Conservation (phyloP, 495 filamentous ascomycete genomes). For the Bacidia rubella region DNA sequence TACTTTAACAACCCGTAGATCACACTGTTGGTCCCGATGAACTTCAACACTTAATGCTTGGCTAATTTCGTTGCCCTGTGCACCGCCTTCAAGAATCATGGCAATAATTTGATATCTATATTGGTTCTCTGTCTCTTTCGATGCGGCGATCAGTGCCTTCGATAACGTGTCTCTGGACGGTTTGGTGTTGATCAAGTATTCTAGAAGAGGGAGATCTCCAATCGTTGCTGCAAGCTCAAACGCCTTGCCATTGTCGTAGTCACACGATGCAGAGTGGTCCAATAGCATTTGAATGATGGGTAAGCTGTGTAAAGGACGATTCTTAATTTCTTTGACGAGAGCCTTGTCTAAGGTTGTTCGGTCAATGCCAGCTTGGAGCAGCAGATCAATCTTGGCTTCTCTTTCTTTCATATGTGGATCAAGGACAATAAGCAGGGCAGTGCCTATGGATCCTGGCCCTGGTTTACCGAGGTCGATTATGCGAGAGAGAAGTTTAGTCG, state of each 20-base stretch:
- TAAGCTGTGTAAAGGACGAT: background rate
- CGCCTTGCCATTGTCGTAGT: constrained; percentile 7
- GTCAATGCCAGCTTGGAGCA: constrained; percentile 9
- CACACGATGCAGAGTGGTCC: constrained; percentile 5
- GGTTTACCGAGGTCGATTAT: constrained; percentile 10
- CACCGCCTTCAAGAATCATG: constrained; percentile 7
- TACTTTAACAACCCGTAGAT: constrained; percentile 5
- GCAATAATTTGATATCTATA: background rate
- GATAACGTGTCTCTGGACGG: background rate
- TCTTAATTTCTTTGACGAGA: constrained; percentile 10
- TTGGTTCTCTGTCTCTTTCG: background rate
- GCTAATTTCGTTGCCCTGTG: constrained; percentile 6
- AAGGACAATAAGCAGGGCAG: constrained; percentile 1
- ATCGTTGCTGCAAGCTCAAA: constrained; percentile 8
- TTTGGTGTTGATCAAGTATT: constrained; percentile 6
- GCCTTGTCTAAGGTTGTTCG: constrained; percentile 7
- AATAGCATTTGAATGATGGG: constrained; percentile 5
- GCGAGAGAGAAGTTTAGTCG: background rate
- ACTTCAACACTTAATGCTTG: constrained; percentile 8
- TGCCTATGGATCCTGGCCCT: constrained; percentile 1
- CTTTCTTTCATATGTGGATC: constrained; percentile 4
- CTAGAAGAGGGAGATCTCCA: background rate
- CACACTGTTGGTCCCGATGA: background rate
- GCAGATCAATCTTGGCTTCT: constrained; percentile 7
- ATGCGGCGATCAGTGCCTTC: constrained; percentile 2